A percentile compares a stretch with the other conserved stretches of the same genome.
These are phyloP conservation scores for Lithocarpus polystachyus DNA, from an alignment of 306 rosid species.

Conservation along the genomic window DNA sequence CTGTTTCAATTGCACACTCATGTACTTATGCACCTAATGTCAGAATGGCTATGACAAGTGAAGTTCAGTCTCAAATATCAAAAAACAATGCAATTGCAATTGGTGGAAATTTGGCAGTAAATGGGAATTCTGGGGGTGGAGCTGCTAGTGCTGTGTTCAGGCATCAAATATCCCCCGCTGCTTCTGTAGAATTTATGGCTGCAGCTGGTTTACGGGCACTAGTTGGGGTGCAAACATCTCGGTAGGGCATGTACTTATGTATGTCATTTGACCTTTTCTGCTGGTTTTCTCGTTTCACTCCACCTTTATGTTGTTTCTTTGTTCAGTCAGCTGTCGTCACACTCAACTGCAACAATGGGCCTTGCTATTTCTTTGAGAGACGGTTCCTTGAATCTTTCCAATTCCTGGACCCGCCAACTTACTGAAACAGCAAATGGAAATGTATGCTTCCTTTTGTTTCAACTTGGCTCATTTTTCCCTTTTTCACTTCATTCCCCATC, in stretches of 20 bases:
- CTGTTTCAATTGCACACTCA: constrained; percentile 19
- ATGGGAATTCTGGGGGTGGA: constrained; percentile 77
- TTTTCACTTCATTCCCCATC: neutral
- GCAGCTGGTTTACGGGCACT: constrained; percentile 81
- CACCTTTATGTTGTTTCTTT: constrained; percentile 18
- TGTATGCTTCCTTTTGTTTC: constrained; percentile 39
- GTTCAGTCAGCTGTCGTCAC: constrained; percentile 64
- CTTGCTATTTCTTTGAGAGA: constrained; percentile 75
- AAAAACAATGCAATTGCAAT: constrained; percentile 55
- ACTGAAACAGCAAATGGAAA: constrained; percentile 78
- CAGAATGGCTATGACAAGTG: constrained; percentile 97
- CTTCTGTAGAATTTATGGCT: constrained; percentile 72
- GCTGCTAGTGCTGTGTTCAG: constrained; percentile 70
- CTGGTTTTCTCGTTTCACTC: constrained; percentile 4
- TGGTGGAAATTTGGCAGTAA: constrained; percentile 82
- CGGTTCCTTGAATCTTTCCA: constrained; percentile 86
- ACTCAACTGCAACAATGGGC: constrained; percentile 84
- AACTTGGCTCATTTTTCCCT: neutral
- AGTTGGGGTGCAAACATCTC: constrained; percentile 79
- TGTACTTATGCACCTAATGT: constrained; percentile 31
- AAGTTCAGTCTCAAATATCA: constrained; percentile 82
- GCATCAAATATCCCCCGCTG: constrained; percentile 71
- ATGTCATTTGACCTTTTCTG: constrained; percentile 6
- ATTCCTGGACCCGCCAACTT: constrained; percentile 88
- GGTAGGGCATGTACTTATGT: constrained; percentile 43